phyloP scores from a whole-genome alignment of 106 monocot genomes.

The Amphibolis antarctica region DNA sequence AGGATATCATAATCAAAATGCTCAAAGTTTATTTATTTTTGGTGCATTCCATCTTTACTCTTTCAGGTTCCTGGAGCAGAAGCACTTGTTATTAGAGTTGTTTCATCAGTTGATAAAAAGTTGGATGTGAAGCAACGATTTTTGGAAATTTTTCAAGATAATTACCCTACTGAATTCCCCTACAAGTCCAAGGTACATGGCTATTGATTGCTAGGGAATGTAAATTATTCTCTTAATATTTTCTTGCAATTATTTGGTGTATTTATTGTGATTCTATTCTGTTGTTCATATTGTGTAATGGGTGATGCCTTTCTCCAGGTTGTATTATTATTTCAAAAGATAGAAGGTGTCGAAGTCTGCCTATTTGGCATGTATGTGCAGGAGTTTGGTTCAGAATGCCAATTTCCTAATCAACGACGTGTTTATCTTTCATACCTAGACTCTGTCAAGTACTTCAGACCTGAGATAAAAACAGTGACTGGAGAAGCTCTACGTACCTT shows the following conservation, averaged over 20 bases:
- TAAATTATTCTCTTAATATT: conserved; percentile 1
- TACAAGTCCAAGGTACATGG: conserved; percentile 89
- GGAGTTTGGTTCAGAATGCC: conserved; percentile 93
- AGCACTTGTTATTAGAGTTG: conserved; percentile 90
- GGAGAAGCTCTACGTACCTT: conserved; percentile 94
- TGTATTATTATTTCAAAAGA: conserved; percentile 91
- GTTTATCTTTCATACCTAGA: conserved; percentile 97
- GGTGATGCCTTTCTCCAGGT: conserved; percentile 42
- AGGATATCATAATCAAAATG: not conserved
- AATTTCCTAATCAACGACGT: conserved; percentile 85
- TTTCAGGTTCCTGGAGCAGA: conserved; percentile 82
- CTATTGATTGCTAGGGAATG: not conserved
- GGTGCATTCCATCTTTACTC: not conserved
- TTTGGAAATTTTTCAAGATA: conserved; percentile 97
- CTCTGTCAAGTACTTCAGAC: conserved; percentile 97
- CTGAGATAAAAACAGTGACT: conserved; percentile 74
- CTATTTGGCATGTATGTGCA: conserved; percentile 99
- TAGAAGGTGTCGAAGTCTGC: conserved; percentile 99
- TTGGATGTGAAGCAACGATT: conserved; percentile 90
- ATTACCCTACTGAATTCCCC: conserved; percentile 88
- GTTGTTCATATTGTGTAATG: not conserved
- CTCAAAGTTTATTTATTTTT: not conserved
- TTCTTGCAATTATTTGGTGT: not conserved
- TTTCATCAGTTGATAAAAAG: conserved; percentile 98
- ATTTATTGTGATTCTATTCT: not conserved